phyloP scores from a whole-genome alignment of 331 rosid species.

The Acacia pycnantha region DNA sequence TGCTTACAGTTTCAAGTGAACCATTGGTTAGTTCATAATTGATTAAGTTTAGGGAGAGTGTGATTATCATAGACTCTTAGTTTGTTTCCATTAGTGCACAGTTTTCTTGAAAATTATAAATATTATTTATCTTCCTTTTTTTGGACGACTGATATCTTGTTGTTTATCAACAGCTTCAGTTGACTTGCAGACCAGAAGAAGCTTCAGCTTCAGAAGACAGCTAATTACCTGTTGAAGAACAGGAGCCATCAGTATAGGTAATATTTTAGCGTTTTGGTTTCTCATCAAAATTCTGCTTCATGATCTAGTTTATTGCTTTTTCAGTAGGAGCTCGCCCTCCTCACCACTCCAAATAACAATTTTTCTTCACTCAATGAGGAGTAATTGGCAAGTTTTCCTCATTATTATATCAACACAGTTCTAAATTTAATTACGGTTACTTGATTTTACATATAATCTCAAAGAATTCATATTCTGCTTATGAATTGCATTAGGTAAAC shows the following conservation, averaged over 20 bases:
- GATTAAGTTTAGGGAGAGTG: background rate
- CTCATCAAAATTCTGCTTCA: constrained; percentile 26
- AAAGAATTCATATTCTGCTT: background rate
- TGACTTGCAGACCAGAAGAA: constrained; percentile 91
- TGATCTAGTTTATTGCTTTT: background rate
- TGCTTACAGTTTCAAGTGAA: constrained; percentile 72
- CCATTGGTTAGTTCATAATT: constrained; percentile 73
- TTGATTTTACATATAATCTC: background rate
- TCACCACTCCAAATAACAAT: constrained; percentile 80
- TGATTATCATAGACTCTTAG: background rate
- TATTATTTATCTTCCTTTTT: background rate
- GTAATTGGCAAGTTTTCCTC: constrained; percentile 75
- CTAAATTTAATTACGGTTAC: background rate
- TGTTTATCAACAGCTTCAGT: constrained; percentile 68
- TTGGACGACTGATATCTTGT: constrained; percentile 19
- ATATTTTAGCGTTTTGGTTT: constrained; percentile 24
- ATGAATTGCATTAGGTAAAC: no score
- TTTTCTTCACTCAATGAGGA: constrained; percentile 82
- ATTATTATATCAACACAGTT: background rate
- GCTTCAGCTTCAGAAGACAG: constrained; percentile 54
- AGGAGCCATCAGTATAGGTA: constrained; percentile 58
- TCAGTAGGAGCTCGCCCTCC: constrained; percentile 80
- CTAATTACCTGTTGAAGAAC: constrained; percentile 60
- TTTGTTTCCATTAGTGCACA: background rate
- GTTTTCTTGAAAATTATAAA: constrained; percentile 1